These are phyloP conservation scores for Penicillium lividum DNA, from an alignment of 495 filamentous ascomycete genomes.

Conservation along the genomic window DNA sequence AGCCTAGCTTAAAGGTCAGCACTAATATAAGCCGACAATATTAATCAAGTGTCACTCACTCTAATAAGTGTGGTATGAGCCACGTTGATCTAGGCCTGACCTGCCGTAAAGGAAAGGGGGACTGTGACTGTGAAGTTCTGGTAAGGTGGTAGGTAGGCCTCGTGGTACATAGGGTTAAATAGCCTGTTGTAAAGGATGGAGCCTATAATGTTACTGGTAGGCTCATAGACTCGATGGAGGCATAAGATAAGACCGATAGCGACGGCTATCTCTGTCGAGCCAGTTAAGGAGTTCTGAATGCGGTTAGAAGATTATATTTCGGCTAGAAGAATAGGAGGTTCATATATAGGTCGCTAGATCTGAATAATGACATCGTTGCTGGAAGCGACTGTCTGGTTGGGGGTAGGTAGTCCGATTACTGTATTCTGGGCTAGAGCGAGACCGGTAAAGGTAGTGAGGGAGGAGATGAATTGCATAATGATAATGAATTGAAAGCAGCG, in stretches of 20 bases:
- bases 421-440: constrained; percentile 3
- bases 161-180: constrained; percentile 3
- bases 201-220: background rate
- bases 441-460: background rate
- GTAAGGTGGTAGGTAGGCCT: background rate
- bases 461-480: background rate
- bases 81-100: constrained; percentile 1
- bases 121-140: constrained; percentile 6
- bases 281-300: background rate
- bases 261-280: background rate
- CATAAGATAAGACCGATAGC: constrained; percentile 1
- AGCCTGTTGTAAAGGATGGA: background rate
- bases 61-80: constrained; percentile 1
- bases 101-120: background rate
- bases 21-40: background rate
- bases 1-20: background rate
- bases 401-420: background rate
- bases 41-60: background rate
- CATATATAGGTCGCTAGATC: background rate
- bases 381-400: background rate
- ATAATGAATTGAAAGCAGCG: background rate
- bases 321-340: background rate
- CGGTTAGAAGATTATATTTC: background rate
- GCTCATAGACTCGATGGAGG: background rate
- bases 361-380: background rate